These are phyloP conservation scores for Cladosporium sp. DNA, from an alignment of 2,329 filamentous ascomycete species.

Conservation along the genomic window DNA sequence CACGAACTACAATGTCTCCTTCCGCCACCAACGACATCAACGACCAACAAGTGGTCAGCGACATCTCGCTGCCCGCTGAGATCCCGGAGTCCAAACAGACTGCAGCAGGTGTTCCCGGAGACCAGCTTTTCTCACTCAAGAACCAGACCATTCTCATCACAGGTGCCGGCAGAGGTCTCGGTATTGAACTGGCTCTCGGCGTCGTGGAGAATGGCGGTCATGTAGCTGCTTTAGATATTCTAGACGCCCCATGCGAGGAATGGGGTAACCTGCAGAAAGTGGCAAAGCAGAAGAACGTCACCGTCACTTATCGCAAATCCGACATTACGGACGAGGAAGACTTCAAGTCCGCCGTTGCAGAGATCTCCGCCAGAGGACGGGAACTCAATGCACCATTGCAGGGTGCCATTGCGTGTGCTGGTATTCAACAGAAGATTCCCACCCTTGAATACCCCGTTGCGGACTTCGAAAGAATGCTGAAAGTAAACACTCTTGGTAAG, in stretches of 20 bases:
- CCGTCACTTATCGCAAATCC: conserved; percentile 11
- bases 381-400: conserved; percentile 30
- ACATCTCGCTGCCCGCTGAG: conserved; percentile 20
- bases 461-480: conserved; percentile 33
- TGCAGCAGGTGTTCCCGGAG: conserved; percentile 20
- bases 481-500: conserved; percentile 30
- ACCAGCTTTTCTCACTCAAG: conserved; percentile 22
- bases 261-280: conserved; percentile 41
- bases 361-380: conserved; percentile 9
- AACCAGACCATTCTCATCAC: conserved; percentile 27
- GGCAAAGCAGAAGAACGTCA: conserved; percentile 41
- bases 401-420: conserved; percentile 26
- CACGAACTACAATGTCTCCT: conserved; percentile 19
- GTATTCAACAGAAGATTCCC: conserved; percentile 24
- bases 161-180: conserved; percentile 28
- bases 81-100: conserved; percentile 23
- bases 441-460: conserved; percentile 32
- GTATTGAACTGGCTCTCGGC: conserved; percentile 28
- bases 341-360: conserved; percentile 3
- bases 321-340: conserved; percentile 15
- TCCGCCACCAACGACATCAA: conserved; percentile 14
- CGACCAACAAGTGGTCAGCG: conserved; percentile 17
- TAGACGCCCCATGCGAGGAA: conserved; percentile 8
- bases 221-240: conserved; percentile 24
- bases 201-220: conserved; percentile 27